Percentiles rank a stretch among this genome's conserved stretches.
Evolutionary conservation across 2,329 filamentous ascomycete genomes (phyloP).

Genomic region (Ophiobolus disseminans): DNA sequence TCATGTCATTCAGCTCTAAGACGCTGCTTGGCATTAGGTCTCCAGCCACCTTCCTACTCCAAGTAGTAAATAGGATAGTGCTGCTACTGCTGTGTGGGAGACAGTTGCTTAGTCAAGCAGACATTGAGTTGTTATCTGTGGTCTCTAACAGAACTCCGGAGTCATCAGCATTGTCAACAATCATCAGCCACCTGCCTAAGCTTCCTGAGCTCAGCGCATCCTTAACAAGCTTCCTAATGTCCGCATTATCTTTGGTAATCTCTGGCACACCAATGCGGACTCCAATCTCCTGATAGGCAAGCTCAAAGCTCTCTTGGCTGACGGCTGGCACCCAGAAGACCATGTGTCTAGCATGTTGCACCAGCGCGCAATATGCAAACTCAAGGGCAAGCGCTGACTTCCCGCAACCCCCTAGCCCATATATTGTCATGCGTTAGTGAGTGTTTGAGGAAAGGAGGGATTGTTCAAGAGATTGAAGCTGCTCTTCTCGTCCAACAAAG

Average conservation of each 20-base stretch:
- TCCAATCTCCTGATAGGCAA: constrained; percentile 24
- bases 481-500: constrained; percentile 20
- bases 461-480: constrained; percentile 20
- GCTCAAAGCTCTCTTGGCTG: constrained; percentile 34
- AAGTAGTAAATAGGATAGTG: constrained; percentile 43
- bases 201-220: constrained; percentile 33
- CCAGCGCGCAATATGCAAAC: constrained; percentile 47
- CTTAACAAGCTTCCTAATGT: constrained; percentile 50
- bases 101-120: constrained; percentile 24
- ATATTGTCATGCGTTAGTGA: constrained; percentile 20
- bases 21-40: constrained; percentile 20
- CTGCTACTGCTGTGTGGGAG: constrained; percentile 42
- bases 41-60: constrained; percentile 19
- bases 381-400: constrained; percentile 38
- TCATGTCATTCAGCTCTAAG: constrained; percentile 30
- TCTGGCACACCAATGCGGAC: constrained; percentile 19
- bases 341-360: constrained; percentile 25
- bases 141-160: constrained; percentile 34
- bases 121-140: neutral
- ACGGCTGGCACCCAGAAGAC: constrained; percentile 29
- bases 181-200: constrained; percentile 48
- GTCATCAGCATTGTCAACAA: constrained; percentile 57
- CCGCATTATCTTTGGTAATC: constrained; percentile 37
- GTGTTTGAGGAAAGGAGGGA: constrained; percentile 11
- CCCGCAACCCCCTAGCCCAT: constrained; percentile 23